Evolutionary conservation across 306 rosid genomes (phyloP), one percentile per base, ranked within the genome.

Genomic region (Cucurbita maxima): DNA sequence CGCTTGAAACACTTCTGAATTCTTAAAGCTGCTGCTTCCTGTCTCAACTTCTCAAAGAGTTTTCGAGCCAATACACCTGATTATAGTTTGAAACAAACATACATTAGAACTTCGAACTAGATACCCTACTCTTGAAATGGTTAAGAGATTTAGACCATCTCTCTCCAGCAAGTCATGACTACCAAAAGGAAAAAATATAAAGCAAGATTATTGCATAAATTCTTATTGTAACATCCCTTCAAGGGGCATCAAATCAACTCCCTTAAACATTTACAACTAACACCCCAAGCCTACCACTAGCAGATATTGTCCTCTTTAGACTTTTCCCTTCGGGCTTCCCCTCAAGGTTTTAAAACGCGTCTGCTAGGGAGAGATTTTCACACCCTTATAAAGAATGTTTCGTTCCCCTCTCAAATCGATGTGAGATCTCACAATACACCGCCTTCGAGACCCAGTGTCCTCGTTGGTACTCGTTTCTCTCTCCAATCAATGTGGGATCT

Each of bases 1-100:
- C 87, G 81, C 81, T 80, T 84, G 90, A 88, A 89, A 72, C 82
- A 82, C 87, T 95, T 95, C 80, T 89, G 93, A 79, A 95, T 88
- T 70, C 82, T 92, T 82, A 95, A n/a, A 78, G 96, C 99, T 69
- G 91, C 97, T 72, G 97, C 99, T 84, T 88, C 89, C 57, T 84
- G 84, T 25, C 91, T 89, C 82, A 95, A 79, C 79, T 88, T 79
- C 85, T 91, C 97, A 70, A 76, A 95, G 52, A 88, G 83, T 77
- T 89, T 85, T 51, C 99, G 96, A 56, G 96, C 89, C 83, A 84
- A 82, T 61, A 84, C 82, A 76, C 97, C 99, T 95, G 69, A 79
- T 76, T n/a, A 41, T 56, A 62, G 79, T 83, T 76, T 64, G 82
- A 79, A 76, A 74, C 68, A 76, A 37, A 68, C 43, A 14, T 30